A percentile compares a stretch with the other conserved stretches of the same genome.
Evolutionary conservation across 2,329 filamentous ascomycete species (phyloP).

Genomic region (Gnomoniopsis sp.): DNA sequence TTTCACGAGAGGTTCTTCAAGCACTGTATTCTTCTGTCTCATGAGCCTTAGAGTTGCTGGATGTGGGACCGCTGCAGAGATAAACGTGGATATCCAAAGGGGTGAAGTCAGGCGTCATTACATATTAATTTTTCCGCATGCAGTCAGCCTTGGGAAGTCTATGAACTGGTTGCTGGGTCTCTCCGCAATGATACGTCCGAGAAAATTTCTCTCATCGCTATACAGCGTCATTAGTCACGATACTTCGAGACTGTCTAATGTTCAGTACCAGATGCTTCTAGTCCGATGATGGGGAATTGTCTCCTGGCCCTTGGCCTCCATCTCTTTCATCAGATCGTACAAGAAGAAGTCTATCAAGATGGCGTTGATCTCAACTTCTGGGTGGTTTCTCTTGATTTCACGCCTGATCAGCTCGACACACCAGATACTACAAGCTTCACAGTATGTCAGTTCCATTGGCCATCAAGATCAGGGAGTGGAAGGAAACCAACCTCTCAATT

Average conservation of each 20-base stretch:
- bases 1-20: too few relatives aligned
- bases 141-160: neutral
- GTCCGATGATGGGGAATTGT: constrained; percentile 81
- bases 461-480: neutral
- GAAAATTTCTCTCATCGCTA: too few relatives aligned
- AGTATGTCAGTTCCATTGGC: neutral
- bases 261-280: constrained; percentile 89
- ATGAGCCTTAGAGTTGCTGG: too few relatives aligned
- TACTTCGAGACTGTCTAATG: constrained; percentile 1
- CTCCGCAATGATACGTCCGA: neutral
- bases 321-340: constrained; percentile 89
- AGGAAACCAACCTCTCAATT: constrained; percentile 67
- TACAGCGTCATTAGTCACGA: too few relatives aligned
- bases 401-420: constrained; percentile 83
- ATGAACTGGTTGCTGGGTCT: neutral
- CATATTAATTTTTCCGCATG: constrained; percentile 3
- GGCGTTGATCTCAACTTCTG: constrained; percentile 73
- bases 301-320: constrained; percentile 62
- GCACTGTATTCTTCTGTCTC: too few relatives aligned
- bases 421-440: constrained; percentile 84
- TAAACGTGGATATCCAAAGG: too few relatives aligned
- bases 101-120: too few relatives aligned
- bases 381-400: constrained; percentile 73
- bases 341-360: constrained; percentile 96
- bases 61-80: too few relatives aligned